Evolutionary conservation across 192 early-diverging fungal species (phyloP).

Genomic region (Backusella tarrabulga): DNA sequence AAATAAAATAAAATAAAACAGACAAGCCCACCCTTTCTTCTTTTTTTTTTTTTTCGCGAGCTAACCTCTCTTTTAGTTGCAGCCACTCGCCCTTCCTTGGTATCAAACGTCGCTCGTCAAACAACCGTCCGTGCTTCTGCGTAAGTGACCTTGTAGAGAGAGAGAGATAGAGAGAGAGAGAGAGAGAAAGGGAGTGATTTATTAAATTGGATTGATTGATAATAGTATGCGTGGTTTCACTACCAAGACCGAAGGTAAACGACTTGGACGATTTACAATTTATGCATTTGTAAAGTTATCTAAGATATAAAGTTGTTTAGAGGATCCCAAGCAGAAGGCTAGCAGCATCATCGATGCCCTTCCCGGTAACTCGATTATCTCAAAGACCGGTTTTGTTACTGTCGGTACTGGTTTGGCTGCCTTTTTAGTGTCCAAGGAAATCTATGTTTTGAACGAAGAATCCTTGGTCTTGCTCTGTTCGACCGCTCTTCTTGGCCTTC

Average conservation of each 20-base stretch:
- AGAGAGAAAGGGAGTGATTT: too few species aligned
- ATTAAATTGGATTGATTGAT: not conserved
- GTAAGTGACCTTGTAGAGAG: slow-evolving; percentile 1
- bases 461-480: slow-evolving; percentile 80
- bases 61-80: not conserved
- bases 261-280: not conserved
- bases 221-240: slow-evolving; percentile 30
- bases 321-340: slow-evolving; percentile 77
- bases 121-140: slow-evolving; percentile 15
- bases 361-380: slow-evolving; percentile 83
- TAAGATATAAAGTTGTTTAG: slow-evolving; percentile 31
- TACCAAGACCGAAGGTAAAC: slow-evolving; percentile 24
- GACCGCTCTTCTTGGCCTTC: slow-evolving; percentile 74
- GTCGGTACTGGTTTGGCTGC: slow-evolving; percentile 80
- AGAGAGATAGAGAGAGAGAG: not conserved
- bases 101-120: slow-evolving; percentile 23
- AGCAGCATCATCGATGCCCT: slow-evolving; percentile 89
- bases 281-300: not conserved
- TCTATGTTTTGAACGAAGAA: slow-evolving; percentile 96
- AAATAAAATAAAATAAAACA: not conserved
- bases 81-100: slow-evolving; percentile 17
- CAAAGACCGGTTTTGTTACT: slow-evolving; percentile 90
- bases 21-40: not conserved
- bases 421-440: slow-evolving; percentile 94
- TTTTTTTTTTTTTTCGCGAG: not conserved